phyloP scores from a whole-genome alignment of 345 rosid genomes.

The Nephelium lappaceum region DNA sequence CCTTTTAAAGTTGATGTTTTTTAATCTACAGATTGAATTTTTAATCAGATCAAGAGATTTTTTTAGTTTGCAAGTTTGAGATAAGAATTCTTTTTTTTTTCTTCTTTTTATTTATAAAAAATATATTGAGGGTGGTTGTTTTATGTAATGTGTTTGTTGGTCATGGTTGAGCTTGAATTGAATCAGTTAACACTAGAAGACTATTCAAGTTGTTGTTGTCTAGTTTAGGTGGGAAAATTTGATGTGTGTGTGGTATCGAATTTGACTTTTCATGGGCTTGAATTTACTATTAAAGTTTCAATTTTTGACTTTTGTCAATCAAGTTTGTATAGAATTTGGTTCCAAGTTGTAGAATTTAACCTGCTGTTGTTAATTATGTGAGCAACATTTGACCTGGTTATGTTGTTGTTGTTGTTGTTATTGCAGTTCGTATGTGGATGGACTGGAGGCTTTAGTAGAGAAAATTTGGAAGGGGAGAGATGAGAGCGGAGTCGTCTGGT shows the following conservation, averaged over 20 bases:
- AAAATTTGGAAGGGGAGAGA: constrained; percentile 39
- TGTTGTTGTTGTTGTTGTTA: constrained; percentile 31
- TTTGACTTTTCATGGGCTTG: constrained; percentile 26
- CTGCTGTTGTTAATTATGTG: constrained; percentile 12
- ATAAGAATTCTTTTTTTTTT: neutral
- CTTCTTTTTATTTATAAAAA: neutral
- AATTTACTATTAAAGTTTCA: neutral
- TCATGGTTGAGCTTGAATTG: constrained; percentile 4
- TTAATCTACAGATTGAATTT: neutral
- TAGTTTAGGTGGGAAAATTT: constrained; percentile 8
- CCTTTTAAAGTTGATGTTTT: neutral
- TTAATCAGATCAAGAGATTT: constrained; percentile 15
- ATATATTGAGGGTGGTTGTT: neutral
- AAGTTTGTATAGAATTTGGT: neutral
- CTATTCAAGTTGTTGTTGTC: constrained; percentile 26
- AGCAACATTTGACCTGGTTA: constrained; percentile 25
- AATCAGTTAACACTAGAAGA: constrained; percentile 6
- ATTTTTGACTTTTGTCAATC: neutral
- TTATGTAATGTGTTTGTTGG: neutral
- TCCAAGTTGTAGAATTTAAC: constrained; percentile 14
- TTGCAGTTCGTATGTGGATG: constrained; percentile 50
- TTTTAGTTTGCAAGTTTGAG: neutral
- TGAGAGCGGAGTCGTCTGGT: constrained; percentile 83
- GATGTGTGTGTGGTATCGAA: constrained; percentile 4
- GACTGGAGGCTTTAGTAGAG: constrained; percentile 40